phyloP scores from a whole-genome alignment of 495 filamentous ascomycete species.

The Talaromyces nanjingensis region DNA sequence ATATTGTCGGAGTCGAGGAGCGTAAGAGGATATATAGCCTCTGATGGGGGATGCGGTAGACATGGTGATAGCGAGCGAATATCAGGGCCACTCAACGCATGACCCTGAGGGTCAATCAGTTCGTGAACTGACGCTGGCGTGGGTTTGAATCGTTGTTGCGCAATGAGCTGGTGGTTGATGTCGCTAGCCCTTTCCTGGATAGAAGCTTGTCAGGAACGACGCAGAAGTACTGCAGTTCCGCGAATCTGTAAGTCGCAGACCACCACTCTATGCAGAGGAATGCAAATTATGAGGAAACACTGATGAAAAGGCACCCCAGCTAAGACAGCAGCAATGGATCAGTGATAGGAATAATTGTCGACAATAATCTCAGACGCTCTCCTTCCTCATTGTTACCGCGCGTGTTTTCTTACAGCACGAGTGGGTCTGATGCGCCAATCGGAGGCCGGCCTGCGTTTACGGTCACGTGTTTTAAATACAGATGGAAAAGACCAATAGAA shows the following conservation, averaged over 20 bases:
- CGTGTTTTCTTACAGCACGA: constrained; percentile 1
- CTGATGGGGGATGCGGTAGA: constrained; percentile 52
- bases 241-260: not conserved
- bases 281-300: not conserved
- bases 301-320: not conserved
- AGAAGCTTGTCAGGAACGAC: constrained; percentile 8
- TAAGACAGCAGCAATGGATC: not conserved
- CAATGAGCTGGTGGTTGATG: not conserved
- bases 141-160: not conserved
- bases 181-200: constrained; percentile 8
- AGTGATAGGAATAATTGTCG: not conserved
- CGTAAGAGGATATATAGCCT: constrained; percentile 85
- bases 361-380: not conserved
- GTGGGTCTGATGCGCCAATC: not conserved
- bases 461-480: not conserved
- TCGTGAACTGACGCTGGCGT: constrained; percentile 9
- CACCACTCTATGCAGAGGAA: not conserved
- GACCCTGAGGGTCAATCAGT: constrained; percentile 21
- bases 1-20: constrained; percentile 83
- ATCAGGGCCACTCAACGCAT: constrained; percentile 38
- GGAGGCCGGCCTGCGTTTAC: no score
- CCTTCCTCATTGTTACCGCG: constrained; percentile 1
- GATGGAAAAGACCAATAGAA: not conserved
- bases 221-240: not conserved
- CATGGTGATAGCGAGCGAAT: constrained; percentile 33